Base-by-base conservation (phyloP, 441 rosid genomes). In the Aleurites moluccanus region DNA sequence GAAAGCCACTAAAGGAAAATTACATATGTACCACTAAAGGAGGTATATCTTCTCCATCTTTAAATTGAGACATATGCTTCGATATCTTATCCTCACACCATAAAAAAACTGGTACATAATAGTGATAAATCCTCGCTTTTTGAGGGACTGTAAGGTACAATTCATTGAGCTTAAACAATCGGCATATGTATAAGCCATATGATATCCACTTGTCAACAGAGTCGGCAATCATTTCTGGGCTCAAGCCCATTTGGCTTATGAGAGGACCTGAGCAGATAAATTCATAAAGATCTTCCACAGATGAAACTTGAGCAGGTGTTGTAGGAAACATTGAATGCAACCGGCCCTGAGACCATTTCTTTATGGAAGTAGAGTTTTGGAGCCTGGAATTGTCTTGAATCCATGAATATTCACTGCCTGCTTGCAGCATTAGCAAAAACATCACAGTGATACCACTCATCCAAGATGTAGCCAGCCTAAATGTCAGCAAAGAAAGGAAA, bases 181-280 rank as follows among this genome's bases (percentile, higher is more conserved):
- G 88, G 73, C 88, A 86, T 72, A 93, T 85, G 25, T 85, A 80
- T 6, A 77, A 85, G 63, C 97, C 94, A 80, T 88, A 90, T 6
- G 84, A 81, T 78, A 92, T 68, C 99, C 99, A 93, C 75, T 90
- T 88, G 80, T 96, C 97, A 57, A 96, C 70, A 40, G 89, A 77
- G n/a, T 88, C 89, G 0, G 87, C 89, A 77, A 96, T 88, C 79
- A 33, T 88, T 57, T 89, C 91, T 42, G 81, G 65, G 35, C 86
- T 87, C 72, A 93, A 73, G 30, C 92, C 93, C 73, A 90, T 21
- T 85, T 86, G 88, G 52, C 79, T 81, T 40, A 93, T 2, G 30
- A 96, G 97, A 77, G 99, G 99, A 70, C 99, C 97, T 0, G 97
- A 77, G 78, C 97, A 86, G 75, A 96, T 89, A 69, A 91, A 93